Base-by-base conservation (phyloP, 83 land plant species). In the Picea abies region DNA sequence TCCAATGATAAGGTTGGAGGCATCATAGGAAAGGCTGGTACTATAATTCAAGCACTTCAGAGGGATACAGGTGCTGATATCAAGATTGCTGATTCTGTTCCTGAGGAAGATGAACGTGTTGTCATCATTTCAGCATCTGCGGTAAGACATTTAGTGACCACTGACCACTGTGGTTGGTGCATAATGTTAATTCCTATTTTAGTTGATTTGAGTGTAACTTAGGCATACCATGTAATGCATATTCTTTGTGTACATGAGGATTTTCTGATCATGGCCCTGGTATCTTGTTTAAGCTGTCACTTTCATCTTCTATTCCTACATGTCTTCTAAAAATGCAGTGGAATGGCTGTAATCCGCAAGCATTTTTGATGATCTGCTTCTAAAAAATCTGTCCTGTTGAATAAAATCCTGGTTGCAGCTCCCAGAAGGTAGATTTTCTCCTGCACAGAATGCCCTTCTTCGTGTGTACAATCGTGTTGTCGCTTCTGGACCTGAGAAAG, bases 21-120 rank as follows among this genome's bases (percentile, higher is more conserved):
- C 39, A 87, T 96, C 22, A 92, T 96, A 82, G 98, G 98, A 58
- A 94, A 89, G 80, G 95, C 92, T 23, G 98, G 98, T 2, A 70
- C 83, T 19, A 90, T 94, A 47, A 84, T 96, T 44, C 85, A 83
- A 35, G 86, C 87, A 20, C 82, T 96, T 64, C 96, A 95, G 44
- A 83, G 72, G 70, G 95, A 91, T 70, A 94, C 96, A 22, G 90
- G 93, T 64, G 88, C 96, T 2, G 84, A 83, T 12, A 94, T 94
- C 62, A 91, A 90, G 78, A 84, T 94, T 72, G 82, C 83, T 2
- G 97, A 93, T 85, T 56, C 82, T 4, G 87, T 90, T 29, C 82
- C 90, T 60, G 92, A 90, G 75, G 86, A 92, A 60, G 94, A 94
- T 67, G 97, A 93, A 64, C 89, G 95, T 56, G 89, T 92, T 22